phyloP scores from a whole-genome alignment of 176 grass and related monocot species.

The Alloteropsis semialata region DNA sequence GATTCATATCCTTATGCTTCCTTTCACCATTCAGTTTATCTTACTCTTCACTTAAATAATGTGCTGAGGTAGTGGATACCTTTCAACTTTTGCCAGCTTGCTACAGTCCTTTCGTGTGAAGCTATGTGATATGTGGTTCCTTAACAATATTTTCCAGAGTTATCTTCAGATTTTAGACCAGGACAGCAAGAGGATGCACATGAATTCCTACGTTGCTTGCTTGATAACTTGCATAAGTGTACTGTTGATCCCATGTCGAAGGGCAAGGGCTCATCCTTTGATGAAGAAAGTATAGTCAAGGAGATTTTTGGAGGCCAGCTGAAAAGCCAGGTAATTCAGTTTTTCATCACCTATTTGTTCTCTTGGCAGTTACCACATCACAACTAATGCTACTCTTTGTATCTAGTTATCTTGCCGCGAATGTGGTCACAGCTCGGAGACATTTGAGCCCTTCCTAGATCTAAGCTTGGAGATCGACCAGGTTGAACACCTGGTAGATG shows the following conservation, averaged over 20 bases:
- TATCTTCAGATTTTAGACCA: conserved; percentile 64
- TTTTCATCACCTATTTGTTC: not conserved
- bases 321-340: conserved; percentile 66
- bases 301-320: conserved; percentile 82
- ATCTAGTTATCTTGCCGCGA: conserved; percentile 68
- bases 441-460: conserved; percentile 85
- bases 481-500: conserved; percentile 45
- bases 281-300: conserved; percentile 78
- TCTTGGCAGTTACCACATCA: not conserved
- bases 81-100: not conserved
- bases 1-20: not conserved
- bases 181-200: conserved; percentile 92
- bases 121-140: conserved; percentile 34
- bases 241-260: conserved; percentile 38
- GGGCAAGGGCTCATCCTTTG: conserved; percentile 40
- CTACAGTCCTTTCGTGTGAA: not conserved
- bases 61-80: not conserved
- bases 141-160: conserved; percentile 65
- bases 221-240: conserved; percentile 74
- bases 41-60: not conserved
- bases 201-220: conserved; percentile 75
- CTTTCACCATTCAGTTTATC: not conserved
- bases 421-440: conserved; percentile 79
- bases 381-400: conserved; percentile 22
- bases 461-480: conserved; percentile 90